phyloP scores from a whole-genome alignment of 495 filamentous ascomycete genomes.

The Xylaria cubensis region DNA sequence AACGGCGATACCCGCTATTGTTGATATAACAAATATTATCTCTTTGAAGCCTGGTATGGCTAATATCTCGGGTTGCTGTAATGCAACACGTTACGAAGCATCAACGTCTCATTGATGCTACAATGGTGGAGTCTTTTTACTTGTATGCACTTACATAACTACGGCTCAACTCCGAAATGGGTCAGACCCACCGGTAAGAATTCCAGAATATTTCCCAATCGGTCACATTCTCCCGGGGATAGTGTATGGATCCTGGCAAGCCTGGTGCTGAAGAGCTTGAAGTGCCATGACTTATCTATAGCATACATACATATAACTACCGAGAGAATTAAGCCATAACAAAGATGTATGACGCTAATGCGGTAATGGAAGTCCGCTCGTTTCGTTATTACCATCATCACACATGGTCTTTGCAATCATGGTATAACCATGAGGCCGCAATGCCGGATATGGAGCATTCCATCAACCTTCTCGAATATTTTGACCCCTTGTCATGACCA shows the following conservation, averaged over 20 bases:
- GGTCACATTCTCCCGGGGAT: conserved; percentile 11
- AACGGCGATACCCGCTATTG: not conserved
- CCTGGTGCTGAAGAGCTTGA: not conserved
- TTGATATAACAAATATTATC: not conserved
- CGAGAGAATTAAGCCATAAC: not conserved
- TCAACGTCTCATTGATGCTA: conserved; percentile 8
- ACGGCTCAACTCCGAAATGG: conserved; percentile 24
- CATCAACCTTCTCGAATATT: not conserved
- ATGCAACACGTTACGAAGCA: not conserved
- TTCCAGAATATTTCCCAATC: conserved; percentile 28
- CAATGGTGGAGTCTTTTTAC: conserved; percentile 19
- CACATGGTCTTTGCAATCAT: not conserved
- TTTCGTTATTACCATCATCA: not conserved
- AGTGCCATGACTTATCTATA: not conserved
- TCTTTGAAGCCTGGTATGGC: not conserved
- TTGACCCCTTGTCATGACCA: conserved; percentile 11
- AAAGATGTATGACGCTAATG: not conserved
- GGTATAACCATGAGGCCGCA: not conserved
- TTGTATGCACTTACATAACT: not conserved
- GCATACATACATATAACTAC: not conserved
- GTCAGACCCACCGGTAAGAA: conserved; percentile 16
- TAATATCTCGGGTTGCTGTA: not conserved
- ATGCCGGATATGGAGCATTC: not conserved
- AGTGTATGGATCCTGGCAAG: not conserved
- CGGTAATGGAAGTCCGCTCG: not conserved